Conservation (phyloP, 148 eudicot species). For the Rhododendron mucronatum region DNA sequence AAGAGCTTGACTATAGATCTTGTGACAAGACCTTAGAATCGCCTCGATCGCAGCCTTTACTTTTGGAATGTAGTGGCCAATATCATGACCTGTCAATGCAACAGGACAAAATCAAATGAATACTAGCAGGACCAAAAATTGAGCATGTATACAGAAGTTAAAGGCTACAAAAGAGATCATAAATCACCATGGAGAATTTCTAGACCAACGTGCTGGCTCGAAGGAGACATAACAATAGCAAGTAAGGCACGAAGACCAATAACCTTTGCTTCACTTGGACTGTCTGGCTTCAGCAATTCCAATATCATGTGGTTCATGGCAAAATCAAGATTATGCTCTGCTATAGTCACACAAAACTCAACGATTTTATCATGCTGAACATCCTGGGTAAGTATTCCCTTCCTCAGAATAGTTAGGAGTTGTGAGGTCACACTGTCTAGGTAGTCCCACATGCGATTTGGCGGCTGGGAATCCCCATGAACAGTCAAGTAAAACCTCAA, state of each 20-base stretch:
- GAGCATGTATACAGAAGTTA: conserved; percentile 5
- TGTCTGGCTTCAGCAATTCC: conserved; percentile 91
- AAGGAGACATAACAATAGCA: conserved; percentile 86
- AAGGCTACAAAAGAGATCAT: not conserved
- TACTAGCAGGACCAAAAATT: not conserved
- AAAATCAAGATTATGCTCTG: conserved; percentile 94
- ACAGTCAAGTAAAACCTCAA: conserved; percentile 87
- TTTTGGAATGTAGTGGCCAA: conserved; percentile 96
- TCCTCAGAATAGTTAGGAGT: conserved; percentile 69
- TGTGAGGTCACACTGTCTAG: conserved; percentile 98
- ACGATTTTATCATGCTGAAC: conserved; percentile 98
- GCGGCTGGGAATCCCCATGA: conserved; percentile 87
- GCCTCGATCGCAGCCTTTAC: conserved; percentile 97
- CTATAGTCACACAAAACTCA: conserved; percentile 94
- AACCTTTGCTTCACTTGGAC: conserved; percentile 97
- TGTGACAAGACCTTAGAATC: conserved; percentile 89
- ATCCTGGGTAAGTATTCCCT: conserved; percentile 97
- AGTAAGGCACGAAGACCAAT: conserved; percentile 99
- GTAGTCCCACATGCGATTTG: conserved; percentile 98
- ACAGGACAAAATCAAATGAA: conserved; percentile 13
- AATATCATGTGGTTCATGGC: conserved; percentile 92
- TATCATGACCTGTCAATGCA: conserved; percentile 65
- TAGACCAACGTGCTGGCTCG: conserved; percentile 81
- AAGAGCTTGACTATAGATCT: conserved; percentile 84
- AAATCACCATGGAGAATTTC: conserved; percentile 92